Evolutionary conservation across 768 basidiomycete genomes (phyloP), one percentile per base, ranked within the genome.

Genomic region (Naganishia friedmannii): DNA sequence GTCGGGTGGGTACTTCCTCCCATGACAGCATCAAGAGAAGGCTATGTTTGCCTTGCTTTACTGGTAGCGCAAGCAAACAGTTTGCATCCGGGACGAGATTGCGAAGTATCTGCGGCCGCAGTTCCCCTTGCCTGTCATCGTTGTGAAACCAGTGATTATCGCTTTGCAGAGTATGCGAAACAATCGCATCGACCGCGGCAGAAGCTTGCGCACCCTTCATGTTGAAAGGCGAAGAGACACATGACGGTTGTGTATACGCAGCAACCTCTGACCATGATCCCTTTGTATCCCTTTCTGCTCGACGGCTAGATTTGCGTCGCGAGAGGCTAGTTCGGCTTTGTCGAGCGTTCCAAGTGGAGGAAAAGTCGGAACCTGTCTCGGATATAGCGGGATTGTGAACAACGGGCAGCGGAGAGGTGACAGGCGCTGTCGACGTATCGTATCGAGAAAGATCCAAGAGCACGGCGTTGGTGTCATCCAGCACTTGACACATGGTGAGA

Each of bases 371-470:
- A 10, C 2, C 34, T 6, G 57, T 6, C 23, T 58, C 57, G n/a
- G 34, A 39, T 4, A 2, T 21, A 1, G 21, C n/a, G 8, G n/a
- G 19, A 58, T 34, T 3, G 57, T 8, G 31, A 8, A 15, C 57
- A 23, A 31, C 37, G 54, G 15, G 29, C 10, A 39, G 34, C 2
- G 57, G 57, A 3, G 57, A 39, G 21, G 5, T 21, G 57, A 39
- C 17, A 15, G 34, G 2, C 2, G 34, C 6, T 1, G 10, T 23
- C 19, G 57, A 37, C 10, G 37, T 23, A 13, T 58, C 57, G 57
- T 58, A 58, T 19, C 57, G 57, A 21, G 57, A 58, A 58, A 58
- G 57, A 37, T 58, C 57, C 7, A 58, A 34, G n/a, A 58, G 57
- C 21, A 37, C 34, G 34, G 32, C 57, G n/a, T 23, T 34, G 3